These are phyloP conservation scores for Colletotrichum theobromicola DNA, from an alignment of 2,329 filamentous ascomycete genomes.

Conservation along the genomic window DNA sequence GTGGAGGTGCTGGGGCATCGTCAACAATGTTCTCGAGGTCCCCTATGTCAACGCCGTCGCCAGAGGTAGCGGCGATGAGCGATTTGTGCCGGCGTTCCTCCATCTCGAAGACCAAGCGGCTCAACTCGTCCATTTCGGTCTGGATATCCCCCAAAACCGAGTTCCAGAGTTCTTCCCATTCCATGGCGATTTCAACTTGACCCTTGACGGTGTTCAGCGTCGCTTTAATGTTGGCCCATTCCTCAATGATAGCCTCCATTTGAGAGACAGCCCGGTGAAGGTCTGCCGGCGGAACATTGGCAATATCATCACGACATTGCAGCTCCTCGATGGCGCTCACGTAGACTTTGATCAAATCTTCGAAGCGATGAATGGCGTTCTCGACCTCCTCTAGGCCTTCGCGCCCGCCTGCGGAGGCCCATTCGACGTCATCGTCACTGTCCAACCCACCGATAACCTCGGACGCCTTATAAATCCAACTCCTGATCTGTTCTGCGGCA, in stretches of 20 bases:
- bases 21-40: slow-evolving; percentile 94
- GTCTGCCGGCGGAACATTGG: slow-evolving; percentile 71
- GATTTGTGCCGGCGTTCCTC: slow-evolving; percentile 91
- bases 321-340: slow-evolving; percentile 93
- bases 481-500: slow-evolving; percentile 88
- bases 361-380: slow-evolving; percentile 81
- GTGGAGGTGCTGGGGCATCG: slow-evolving; percentile 69
- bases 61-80: slow-evolving; percentile 65
- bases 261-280: slow-evolving; percentile 79
- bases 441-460: slow-evolving; percentile 89
- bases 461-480: slow-evolving; percentile 91
- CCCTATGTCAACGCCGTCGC: slow-evolving; percentile 77
- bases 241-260: slow-evolving; percentile 85
- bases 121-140: slow-evolving; percentile 80
- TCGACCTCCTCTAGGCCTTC: slow-evolving; percentile 79
- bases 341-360: slow-evolving; percentile 89
- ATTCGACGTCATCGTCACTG: slow-evolving; percentile 96
- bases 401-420: slow-evolving; percentile 87
- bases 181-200: slow-evolving; percentile 97
- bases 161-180: slow-evolving; percentile 98
- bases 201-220: slow-evolving; percentile 81
- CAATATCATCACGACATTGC: slow-evolving; percentile 79
- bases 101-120: slow-evolving; percentile 92
- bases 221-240: slow-evolving; percentile 83
- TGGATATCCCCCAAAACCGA: slow-evolving; percentile 92